phyloP scores from a whole-genome alignment of 306 rosid genomes.

The Vigna unguiculata region DNA sequence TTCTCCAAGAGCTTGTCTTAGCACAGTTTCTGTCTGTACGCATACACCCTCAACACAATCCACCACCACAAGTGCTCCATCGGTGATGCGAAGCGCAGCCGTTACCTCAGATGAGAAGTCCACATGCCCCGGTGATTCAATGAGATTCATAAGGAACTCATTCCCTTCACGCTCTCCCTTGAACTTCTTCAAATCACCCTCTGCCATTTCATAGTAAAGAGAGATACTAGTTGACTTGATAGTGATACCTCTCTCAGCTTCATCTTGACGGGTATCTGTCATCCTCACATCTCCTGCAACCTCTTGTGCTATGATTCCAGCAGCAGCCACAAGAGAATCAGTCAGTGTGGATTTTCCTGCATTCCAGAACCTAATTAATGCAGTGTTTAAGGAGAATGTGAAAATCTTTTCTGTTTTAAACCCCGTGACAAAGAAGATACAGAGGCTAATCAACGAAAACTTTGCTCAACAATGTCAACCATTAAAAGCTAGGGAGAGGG shows the following conservation, averaged over 20 bases:
- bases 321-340: conserved; percentile 88
- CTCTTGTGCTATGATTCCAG: conserved; percentile 85
- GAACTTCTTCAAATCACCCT: conserved; percentile 52
- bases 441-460: neutral
- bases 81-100: conserved; percentile 80
- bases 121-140: conserved; percentile 85
- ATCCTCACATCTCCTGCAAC: conserved; percentile 83
- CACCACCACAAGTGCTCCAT: conserved; percentile 84
- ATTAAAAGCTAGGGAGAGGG: neutral
- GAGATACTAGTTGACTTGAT: conserved; percentile 88
- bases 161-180: conserved; percentile 73
- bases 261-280: conserved; percentile 83
- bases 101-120: conserved; percentile 91
- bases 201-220: conserved; percentile 72
- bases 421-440: neutral
- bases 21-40: conserved; percentile 81
- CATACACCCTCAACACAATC: conserved; percentile 86
- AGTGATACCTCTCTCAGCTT: conserved; percentile 90
- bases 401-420: neutral
- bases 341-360: conserved; percentile 80
- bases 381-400: neutral
- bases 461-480: neutral
- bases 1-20: conserved; percentile 83
- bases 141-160: conserved; percentile 79
- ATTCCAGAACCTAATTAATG: conserved; percentile 9